These are phyloP conservation scores for Pseudopyrenochaeta lycopersici DNA, from an alignment of 2,329 filamentous ascomycete genomes.

Conservation along the genomic window DNA sequence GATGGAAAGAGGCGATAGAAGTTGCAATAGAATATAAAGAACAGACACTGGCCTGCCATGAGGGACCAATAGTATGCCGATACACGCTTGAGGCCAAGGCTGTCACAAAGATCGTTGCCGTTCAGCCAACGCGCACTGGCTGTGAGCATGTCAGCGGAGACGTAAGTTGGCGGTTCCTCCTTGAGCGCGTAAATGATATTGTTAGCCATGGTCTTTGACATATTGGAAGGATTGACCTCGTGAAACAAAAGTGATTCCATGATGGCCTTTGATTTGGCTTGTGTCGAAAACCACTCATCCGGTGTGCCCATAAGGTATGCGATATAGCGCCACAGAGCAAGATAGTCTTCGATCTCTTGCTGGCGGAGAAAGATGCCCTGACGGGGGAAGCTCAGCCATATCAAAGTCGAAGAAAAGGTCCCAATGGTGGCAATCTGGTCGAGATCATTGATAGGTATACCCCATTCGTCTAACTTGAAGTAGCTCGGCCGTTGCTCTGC, in stretches of 20 bases:
- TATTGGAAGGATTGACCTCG: conserved; percentile 72
- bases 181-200: conserved; percentile 78
- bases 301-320: conserved; percentile 76
- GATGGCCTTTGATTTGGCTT: conserved; percentile 64
- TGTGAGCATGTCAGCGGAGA: conserved; percentile 71
- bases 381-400: conserved; percentile 74
- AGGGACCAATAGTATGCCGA: conserved; percentile 66
- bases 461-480: conserved; percentile 66
- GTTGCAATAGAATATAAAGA: conserved; percentile 68
- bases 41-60: conserved; percentile 71
- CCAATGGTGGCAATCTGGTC: conserved; percentile 77
- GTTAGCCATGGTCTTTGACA: conserved; percentile 71
- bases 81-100: conserved; percentile 67
- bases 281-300: conserved; percentile 65
- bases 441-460: conserved; percentile 78
- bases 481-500: conserved; percentile 66
- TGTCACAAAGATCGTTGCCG: conserved; percentile 68
- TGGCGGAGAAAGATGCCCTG: conserved; percentile 73
- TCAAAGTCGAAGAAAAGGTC: conserved; percentile 72
- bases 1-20: conserved; percentile 59
- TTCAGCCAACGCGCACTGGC: conserved; percentile 76
- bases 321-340: conserved; percentile 79
- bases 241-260: conserved; percentile 74
- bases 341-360: conserved; percentile 73
- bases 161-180: conserved; percentile 70